Conservation (phyloP, 805 yeast genomes). For the Metschnikowia kunwiensis region DNA sequence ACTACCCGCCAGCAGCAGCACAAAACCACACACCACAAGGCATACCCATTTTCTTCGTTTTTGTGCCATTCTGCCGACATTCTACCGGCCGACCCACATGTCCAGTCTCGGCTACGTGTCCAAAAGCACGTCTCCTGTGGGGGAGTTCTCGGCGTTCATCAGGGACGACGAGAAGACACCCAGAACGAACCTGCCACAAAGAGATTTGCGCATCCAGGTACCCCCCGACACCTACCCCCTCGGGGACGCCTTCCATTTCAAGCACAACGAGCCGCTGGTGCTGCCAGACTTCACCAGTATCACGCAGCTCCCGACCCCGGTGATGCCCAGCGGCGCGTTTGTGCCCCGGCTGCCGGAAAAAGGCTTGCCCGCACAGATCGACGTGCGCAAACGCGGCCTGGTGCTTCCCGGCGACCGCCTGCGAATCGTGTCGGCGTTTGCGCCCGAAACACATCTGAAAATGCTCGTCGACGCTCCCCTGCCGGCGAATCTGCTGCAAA, state of each 20-base stretch:
- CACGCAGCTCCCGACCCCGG: slow-evolving; percentile 48
- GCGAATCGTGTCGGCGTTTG: slow-evolving; percentile 17
- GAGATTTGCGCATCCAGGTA: slow-evolving; percentile 13
- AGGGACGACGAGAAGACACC: not conserved
- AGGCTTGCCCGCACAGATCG: slow-evolving; percentile 1
- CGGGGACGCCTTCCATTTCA: slow-evolving; percentile 14
- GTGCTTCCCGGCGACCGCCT: not conserved
- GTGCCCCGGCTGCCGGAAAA: not conserved
- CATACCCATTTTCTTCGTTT: no score
- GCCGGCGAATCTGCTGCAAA: slow-evolving; percentile 5
- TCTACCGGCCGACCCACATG: no score
- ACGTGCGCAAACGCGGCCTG: slow-evolving; percentile 9
- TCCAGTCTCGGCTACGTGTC: slow-evolving; percentile 1
- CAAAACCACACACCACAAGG: no score
- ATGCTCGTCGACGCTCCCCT: slow-evolving; percentile 5
- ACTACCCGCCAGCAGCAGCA: no score
- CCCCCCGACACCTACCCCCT: slow-evolving; percentile 7
- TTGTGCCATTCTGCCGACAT: no score
- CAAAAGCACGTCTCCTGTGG: slow-evolving; percentile 2
- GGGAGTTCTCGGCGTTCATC: slow-evolving; percentile 1
- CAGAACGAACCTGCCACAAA: not conserved
- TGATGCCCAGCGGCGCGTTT: slow-evolving; percentile 19
- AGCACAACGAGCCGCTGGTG: slow-evolving; percentile 1
- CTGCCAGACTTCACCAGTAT: slow-evolving; percentile 28
- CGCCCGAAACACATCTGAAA: slow-evolving; percentile 5